Percentiles rank a stretch among this genome's conserved stretches.
These are phyloP conservation scores for Auriscalpium microsporum DNA, from an alignment of 768 basidiomycete genomes.

Conservation along the genomic window DNA sequence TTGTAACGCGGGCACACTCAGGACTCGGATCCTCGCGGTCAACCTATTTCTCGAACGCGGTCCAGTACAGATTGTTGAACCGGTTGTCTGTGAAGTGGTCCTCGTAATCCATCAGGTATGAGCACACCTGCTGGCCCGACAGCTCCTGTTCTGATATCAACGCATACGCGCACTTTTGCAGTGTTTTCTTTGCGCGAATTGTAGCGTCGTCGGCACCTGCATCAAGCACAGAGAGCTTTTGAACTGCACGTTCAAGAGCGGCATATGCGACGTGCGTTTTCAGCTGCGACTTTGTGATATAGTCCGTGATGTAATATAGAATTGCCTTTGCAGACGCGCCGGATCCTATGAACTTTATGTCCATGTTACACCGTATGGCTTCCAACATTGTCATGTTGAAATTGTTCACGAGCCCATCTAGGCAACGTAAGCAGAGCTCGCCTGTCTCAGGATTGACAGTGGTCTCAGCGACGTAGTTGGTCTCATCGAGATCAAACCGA, in stretches of 20 bases:
- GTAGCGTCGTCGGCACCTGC: neutral
- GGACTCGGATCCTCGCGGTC: neutral
- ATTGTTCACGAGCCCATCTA: slow-evolving; percentile 36
- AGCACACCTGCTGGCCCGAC: neutral
- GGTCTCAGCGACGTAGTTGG: slow-evolving; percentile 1
- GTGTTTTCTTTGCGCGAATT: slow-evolving; percentile 17
- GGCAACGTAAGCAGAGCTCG: slow-evolving; percentile 22
- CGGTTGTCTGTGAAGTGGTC: neutral
- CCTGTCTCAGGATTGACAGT: slow-evolving; percentile 25
- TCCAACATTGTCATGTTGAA: slow-evolving; percentile 24
- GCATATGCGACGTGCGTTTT: slow-evolving; percentile 34
- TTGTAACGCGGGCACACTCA: neutral
- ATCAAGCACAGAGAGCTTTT: slow-evolving; percentile 17
- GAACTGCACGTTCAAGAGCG: slow-evolving; percentile 27
- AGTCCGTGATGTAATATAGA: slow-evolving; percentile 41
- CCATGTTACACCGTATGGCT: slow-evolving; percentile 34
- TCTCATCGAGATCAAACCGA: slow-evolving; percentile 23
- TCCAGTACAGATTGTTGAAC: neutral
- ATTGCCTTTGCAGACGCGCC: slow-evolving; percentile 34
- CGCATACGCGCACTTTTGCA: slow-evolving; percentile 8
- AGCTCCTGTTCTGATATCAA: neutral
- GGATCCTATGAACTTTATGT: slow-evolving; percentile 38
- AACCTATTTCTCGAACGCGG: neutral
- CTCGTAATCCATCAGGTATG: neutral
- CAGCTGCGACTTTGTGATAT: slow-evolving; percentile 37